phyloP scores from a whole-genome alignment of 2,329 filamentous ascomycete species.

The Hirsutella minnesotensis region DNA sequence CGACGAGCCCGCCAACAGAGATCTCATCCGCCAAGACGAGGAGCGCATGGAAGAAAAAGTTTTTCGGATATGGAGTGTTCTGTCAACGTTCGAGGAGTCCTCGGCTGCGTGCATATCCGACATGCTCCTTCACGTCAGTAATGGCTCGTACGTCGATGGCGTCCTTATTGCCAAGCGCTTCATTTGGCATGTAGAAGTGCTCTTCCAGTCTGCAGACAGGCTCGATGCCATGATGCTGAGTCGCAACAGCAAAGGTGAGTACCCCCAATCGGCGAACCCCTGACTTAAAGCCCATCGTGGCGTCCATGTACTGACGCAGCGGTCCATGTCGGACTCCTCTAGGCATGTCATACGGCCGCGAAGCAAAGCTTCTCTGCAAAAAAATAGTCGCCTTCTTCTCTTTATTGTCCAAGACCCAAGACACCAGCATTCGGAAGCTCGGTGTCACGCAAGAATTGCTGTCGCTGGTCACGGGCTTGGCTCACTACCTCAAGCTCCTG shows the following conservation, averaged over 20 bases:
- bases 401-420: slow-evolving; percentile 85
- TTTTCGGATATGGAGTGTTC: slow-evolving; percentile 93
- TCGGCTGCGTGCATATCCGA: slow-evolving; percentile 97
- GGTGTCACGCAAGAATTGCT: slow-evolving; percentile 96
- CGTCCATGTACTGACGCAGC: neutral
- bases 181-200: slow-evolving; percentile 87
- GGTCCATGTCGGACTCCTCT: neutral
- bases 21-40: slow-evolving; percentile 70
- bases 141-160: slow-evolving; percentile 89
- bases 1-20: slow-evolving; percentile 51
- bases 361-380: slow-evolving; percentile 98
- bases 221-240: slow-evolving; percentile 62
- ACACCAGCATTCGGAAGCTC: slow-evolving; percentile 77
- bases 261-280: neutral
- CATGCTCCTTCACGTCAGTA: slow-evolving; percentile 97
- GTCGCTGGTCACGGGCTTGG: slow-evolving; percentile 90
- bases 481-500: slow-evolving; percentile 93
- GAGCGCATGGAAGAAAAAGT: slow-evolving; percentile 97
- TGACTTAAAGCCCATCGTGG: neutral
- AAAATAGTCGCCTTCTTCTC: slow-evolving; percentile 98
- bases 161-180: slow-evolving; percentile 92
- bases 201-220: slow-evolving; percentile 80
- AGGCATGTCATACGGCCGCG: slow-evolving; percentile 84
- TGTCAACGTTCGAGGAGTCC: slow-evolving; percentile 94
- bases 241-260: slow-evolving; percentile 63